These are phyloP conservation scores for Paxillus ammoniavirescens DNA, from an alignment of 768 basidiomycete genomes.

Conservation along the genomic window DNA sequence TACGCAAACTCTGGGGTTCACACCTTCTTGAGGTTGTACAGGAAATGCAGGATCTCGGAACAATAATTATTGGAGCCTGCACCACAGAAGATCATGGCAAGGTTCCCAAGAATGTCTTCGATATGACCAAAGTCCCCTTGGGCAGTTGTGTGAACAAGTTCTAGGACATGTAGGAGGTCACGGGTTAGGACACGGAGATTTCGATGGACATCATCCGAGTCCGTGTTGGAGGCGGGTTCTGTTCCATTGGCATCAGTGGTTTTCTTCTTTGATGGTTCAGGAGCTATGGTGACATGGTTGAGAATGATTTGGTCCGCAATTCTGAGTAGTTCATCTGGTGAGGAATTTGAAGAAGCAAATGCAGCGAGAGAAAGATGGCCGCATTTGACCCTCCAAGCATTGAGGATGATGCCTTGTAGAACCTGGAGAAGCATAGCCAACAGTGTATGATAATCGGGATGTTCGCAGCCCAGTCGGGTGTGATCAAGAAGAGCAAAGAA, in stretches of 20 bases:
- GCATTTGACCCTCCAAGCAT: conserved; percentile 31
- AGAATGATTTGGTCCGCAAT: conserved; percentile 20
- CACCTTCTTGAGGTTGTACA: no score
- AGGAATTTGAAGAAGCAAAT: conserved; percentile 26
- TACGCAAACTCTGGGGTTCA: no score
- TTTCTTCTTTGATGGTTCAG: neutral
- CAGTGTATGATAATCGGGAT: conserved; percentile 37
- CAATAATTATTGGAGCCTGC: conserved; percentile 21
- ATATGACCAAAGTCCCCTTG: conserved; percentile 34
- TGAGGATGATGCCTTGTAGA: conserved; percentile 30
- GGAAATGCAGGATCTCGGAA: conserved; percentile 9
- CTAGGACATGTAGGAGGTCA: conserved; percentile 31
- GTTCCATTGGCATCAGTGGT: no score
- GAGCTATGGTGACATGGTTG: conserved; percentile 22
- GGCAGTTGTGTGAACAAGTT: conserved; percentile 26
- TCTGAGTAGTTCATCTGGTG: conserved; percentile 9
- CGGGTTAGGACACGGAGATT: conserved; percentile 28
- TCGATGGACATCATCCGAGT: conserved; percentile 14
- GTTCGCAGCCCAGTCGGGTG: conserved; percentile 23
- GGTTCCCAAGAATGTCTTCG: conserved; percentile 24
- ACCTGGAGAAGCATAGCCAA: conserved; percentile 25
- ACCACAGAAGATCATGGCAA: conserved; percentile 18
- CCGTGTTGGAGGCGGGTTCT: neutral
- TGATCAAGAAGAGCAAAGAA: conserved; percentile 30
- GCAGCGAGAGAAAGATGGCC: conserved; percentile 7